A percentile compares a stretch with the other conserved stretches of the same genome.
Conservation (phyloP, 768 basidiomycete species). For the Rhizopogon rudus region DNA sequence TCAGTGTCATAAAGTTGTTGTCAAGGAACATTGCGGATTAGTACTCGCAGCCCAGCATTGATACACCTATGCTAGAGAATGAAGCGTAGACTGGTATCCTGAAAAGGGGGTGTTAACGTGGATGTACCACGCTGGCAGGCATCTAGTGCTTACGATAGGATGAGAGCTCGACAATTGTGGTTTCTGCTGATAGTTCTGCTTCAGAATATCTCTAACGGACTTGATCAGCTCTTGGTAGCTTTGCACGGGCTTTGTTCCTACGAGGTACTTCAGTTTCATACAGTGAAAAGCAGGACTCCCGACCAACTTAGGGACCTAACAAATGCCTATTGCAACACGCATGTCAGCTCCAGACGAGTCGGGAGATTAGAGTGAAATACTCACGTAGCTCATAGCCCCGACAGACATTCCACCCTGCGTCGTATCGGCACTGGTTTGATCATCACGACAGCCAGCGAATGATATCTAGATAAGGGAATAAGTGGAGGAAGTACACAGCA, state of each 20-base stretch:
- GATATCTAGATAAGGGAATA: constrained; percentile 43
- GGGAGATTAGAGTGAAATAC: constrained; percentile 17
- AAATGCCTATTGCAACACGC: constrained; percentile 46
- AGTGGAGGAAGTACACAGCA: neutral
- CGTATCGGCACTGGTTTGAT: constrained; percentile 71
- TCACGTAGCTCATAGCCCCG: constrained; percentile 77
- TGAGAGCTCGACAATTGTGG: constrained; percentile 75
- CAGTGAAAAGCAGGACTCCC: neutral
- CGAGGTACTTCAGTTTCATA: neutral
- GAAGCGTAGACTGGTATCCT: constrained; percentile 27
- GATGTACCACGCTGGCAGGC: neutral
- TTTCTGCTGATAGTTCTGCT: constrained; percentile 60
- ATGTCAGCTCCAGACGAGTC: neutral
- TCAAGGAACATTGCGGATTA: no score
- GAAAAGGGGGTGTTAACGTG: neutral
- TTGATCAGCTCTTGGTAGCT: constrained; percentile 60
- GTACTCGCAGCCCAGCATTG: neutral
- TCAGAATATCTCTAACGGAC: constrained; percentile 54
- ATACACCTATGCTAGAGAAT: constrained; percentile 16
- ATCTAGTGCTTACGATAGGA: constrained; percentile 40
- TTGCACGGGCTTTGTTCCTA: constrained; percentile 49
- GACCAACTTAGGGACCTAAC: constrained; percentile 43
- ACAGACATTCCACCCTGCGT: constrained; percentile 58
- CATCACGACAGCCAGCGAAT: constrained; percentile 68
- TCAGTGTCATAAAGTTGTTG: no score